Conservation (phyloP, 179 eudicot species). For the Patellifolia procumbens region DNA sequence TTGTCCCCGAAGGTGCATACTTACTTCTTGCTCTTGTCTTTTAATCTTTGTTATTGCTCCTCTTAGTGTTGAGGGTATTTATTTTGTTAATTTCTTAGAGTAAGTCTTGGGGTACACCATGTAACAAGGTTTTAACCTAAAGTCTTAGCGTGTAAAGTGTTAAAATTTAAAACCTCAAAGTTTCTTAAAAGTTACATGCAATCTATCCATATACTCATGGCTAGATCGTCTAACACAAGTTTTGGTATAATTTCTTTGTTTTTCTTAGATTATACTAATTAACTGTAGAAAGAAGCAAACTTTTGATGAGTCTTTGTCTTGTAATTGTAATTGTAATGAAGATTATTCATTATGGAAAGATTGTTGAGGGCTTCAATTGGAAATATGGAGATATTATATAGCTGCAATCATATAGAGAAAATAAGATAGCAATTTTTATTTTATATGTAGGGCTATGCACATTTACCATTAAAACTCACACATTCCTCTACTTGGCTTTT, state of each 20-base stretch:
- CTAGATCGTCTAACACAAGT: too few species aligned
- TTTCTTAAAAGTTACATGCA: too few species aligned
- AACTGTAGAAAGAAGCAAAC: not conserved
- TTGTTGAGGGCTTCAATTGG: not conserved
- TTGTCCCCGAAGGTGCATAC: constrained; percentile 66
- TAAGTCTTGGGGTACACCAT: too few species aligned
- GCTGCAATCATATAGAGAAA: too few species aligned
- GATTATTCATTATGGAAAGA: not conserved
- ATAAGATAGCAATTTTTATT: too few species aligned
- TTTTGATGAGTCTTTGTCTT: not conserved
- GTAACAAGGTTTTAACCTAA: too few species aligned
- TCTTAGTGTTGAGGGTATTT: not conserved
- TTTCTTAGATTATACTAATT: not conserved
- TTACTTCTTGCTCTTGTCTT: too few species aligned
- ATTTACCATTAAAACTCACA: not conserved
- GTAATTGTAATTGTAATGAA: not conserved
- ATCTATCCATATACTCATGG: too few species aligned
- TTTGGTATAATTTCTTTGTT: too few species aligned
- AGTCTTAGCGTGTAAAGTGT: too few species aligned
- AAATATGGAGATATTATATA: too few species aligned
- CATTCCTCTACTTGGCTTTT: not conserved
- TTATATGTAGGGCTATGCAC: not conserved
- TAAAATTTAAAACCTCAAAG: too few species aligned
- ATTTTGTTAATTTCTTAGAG: not conserved
- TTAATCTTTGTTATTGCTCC: not conserved